A percentile compares a stretch with the other conserved stretches of the same genome.
Evolutionary conservation across 2,329 filamentous ascomycete species (phyloP).

Genomic region (Tricladium varicosporioides): DNA sequence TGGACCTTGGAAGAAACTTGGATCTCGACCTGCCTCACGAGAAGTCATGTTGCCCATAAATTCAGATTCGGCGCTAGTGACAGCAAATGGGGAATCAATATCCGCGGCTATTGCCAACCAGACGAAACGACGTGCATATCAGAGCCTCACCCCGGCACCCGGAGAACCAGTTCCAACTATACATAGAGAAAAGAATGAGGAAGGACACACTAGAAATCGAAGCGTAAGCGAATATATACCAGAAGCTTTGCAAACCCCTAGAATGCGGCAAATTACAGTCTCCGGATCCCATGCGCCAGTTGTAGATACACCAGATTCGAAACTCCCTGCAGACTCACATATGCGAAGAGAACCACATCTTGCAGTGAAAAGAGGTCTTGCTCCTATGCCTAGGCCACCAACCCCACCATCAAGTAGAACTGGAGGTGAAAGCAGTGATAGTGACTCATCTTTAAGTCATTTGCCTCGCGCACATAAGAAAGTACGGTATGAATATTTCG

Average conservation of each 20-base stretch:
- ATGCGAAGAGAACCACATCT: constrained; percentile 79
- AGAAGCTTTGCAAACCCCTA: constrained; percentile 65
- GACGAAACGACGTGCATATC: constrained; percentile 57
- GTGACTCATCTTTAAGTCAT: constrained; percentile 46
- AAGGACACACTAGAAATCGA: constrained; percentile 65
- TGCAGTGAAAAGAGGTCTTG: constrained; percentile 73
- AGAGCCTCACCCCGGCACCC: constrained; percentile 38
- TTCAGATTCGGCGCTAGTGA: constrained; percentile 48
- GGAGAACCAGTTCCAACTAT: constrained; percentile 20
- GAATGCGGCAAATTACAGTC: constrained; percentile 68
- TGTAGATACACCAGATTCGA: constrained; percentile 44
- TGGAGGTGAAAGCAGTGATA: constrained; percentile 47
- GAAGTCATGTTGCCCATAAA: constrained; percentile 40
- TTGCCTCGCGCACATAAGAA: constrained; percentile 37
- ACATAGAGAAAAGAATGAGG: constrained; percentile 28
- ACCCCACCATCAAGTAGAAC: constrained; percentile 82
- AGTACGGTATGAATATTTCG: constrained; percentile 60
- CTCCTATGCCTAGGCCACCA: constrained; percentile 60
- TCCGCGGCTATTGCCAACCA: constrained; percentile 50
- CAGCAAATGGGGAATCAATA: constrained; percentile 51
- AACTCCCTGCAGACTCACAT: constrained; percentile 48
- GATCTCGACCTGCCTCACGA: constrained; percentile 46
- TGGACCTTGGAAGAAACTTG: constrained; percentile 61
- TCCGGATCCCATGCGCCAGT: constrained; percentile 56
- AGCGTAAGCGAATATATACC: constrained; percentile 89